Conservation (phyloP, 495 filamentous ascomycete genomes). For the Oleoguttula mirabilis region DNA sequence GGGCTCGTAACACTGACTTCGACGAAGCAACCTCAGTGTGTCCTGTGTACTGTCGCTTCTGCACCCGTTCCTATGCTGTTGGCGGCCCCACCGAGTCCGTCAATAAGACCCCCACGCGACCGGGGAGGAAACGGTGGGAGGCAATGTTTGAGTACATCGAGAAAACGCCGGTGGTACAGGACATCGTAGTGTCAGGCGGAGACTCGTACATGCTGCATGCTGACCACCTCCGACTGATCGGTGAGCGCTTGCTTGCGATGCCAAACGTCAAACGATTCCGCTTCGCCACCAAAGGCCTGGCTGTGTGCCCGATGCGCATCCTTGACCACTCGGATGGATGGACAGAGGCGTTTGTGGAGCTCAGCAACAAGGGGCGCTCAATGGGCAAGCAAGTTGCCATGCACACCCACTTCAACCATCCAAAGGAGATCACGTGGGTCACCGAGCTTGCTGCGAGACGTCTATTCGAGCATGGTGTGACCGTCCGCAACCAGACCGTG, state of each 20-base stretch:
- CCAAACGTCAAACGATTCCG: constrained; percentile 37
- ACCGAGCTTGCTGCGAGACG: constrained; percentile 37
- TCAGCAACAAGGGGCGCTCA: constrained; percentile 35
- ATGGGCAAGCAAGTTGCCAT: constrained; percentile 45
- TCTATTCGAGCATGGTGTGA: constrained; percentile 39
- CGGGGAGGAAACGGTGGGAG: constrained; percentile 33
- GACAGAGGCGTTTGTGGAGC: constrained; percentile 37
- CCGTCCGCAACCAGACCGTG: constrained; percentile 34
- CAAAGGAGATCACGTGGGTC: constrained; percentile 49
- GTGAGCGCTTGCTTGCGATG: constrained; percentile 27
- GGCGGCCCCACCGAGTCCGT: constrained; percentile 40
- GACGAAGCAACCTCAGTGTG: constrained; percentile 38
- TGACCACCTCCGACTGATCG: constrained; percentile 21
- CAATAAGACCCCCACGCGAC: constrained; percentile 37
- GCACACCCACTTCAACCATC: constrained; percentile 54
- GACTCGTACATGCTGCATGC: constrained; percentile 41
- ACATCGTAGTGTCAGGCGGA: constrained; percentile 48
- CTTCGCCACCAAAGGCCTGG: constrained; percentile 45
- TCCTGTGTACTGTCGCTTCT: constrained; percentile 46
- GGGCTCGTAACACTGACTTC: constrained; percentile 4
- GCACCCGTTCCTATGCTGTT: constrained; percentile 47
- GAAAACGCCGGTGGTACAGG: constrained; percentile 33
- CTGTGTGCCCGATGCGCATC: constrained; percentile 42
- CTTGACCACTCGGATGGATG: constrained; percentile 41
- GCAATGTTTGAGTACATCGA: constrained; percentile 41